These are phyloP conservation scores for Chytriomyces sp. DNA, from an alignment of 192 early-diverging fungal genomes.

Conservation along the genomic window DNA sequence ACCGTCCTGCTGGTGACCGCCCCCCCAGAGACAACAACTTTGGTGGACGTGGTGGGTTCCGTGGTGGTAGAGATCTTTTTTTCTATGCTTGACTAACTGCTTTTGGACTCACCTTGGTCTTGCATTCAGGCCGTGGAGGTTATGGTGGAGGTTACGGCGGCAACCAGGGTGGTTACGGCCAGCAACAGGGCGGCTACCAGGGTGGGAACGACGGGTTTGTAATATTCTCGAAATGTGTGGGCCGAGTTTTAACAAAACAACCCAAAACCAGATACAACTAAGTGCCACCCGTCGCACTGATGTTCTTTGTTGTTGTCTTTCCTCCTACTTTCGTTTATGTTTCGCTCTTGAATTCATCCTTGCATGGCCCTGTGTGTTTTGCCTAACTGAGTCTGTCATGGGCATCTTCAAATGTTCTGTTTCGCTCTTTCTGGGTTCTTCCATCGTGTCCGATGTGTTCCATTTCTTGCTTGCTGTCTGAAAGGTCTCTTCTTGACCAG, in stretches of 20 bases:
- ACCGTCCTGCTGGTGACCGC: slow-evolving; percentile 36
- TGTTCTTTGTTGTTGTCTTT: not conserved
- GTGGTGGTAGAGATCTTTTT: slow-evolving; percentile 20
- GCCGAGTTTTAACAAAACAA: not conserved
- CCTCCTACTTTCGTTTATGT: not conserved
- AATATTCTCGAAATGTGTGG: not conserved
- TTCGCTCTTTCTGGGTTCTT: not conserved
- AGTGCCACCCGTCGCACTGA: not conserved
- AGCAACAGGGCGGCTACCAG: slow-evolving; percentile 12
- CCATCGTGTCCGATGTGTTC: not conserved
- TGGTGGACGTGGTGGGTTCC: slow-evolving; percentile 37
- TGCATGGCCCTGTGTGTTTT: not conserved
- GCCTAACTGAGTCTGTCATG: not conserved
- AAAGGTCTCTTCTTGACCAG: not conserved
- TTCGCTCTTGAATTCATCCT: not conserved
- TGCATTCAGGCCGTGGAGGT: not conserved
- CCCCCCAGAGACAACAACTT: slow-evolving; percentile 20
- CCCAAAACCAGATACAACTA: slow-evolving; percentile 19
- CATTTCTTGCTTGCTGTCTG: not conserved
- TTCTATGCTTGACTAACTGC: too few relatives aligned
- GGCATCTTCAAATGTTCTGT: not conserved
- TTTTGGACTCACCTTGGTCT: not conserved
- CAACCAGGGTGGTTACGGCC: slow-evolving; percentile 25
- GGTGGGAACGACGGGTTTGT: slow-evolving; percentile 22
- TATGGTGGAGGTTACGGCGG: slow-evolving; percentile 1